A percentile compares a stretch with the other conserved stretches of the same genome.
Conservation (phyloP, 169 alveolate species). For the Plasmodium chabaudi region DNA sequence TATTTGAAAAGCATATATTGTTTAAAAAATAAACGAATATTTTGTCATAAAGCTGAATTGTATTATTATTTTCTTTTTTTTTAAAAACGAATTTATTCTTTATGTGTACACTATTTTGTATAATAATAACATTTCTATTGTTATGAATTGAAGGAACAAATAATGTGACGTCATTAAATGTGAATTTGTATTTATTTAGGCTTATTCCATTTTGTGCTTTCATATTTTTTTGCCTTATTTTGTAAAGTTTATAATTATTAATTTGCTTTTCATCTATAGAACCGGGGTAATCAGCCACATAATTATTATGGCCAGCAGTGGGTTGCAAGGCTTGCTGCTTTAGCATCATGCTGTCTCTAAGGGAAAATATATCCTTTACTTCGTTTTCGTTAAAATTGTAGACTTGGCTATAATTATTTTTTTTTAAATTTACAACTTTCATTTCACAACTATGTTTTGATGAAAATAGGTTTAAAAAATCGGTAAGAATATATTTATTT, state of each 20-base stretch:
- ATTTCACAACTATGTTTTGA: conserved; percentile 14
- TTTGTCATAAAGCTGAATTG: conserved; percentile 26
- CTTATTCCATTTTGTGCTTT: conserved; percentile 8
- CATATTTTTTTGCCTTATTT: conserved; percentile 20
- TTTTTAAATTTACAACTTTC: neutral
- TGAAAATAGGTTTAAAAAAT: conserved; percentile 29
- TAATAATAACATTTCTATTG: conserved; percentile 22
- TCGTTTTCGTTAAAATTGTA: neutral
- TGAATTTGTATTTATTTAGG: conserved; percentile 23
- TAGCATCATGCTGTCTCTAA: neutral
- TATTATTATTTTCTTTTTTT: conserved; percentile 1
- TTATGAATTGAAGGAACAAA: conserved; percentile 19
- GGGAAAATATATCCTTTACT: neutral
- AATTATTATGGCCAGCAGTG: neutral
- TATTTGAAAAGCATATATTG: conserved; percentile 2
- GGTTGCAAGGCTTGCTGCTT: neutral
- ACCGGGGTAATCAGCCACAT: neutral
- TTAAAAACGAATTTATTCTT: conserved; percentile 26
- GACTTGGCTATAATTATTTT: neutral
- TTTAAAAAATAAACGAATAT: conserved; percentile 24
- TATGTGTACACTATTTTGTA: conserved; percentile 22
- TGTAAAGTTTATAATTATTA: neutral
- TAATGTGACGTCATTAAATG: conserved; percentile 9
- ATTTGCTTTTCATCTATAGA: neutral
- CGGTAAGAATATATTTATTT: conserved; percentile 33